Conservation (phyloP, 2,329 filamentous ascomycete species). For the Pseudopyricularia javanii region DNA sequence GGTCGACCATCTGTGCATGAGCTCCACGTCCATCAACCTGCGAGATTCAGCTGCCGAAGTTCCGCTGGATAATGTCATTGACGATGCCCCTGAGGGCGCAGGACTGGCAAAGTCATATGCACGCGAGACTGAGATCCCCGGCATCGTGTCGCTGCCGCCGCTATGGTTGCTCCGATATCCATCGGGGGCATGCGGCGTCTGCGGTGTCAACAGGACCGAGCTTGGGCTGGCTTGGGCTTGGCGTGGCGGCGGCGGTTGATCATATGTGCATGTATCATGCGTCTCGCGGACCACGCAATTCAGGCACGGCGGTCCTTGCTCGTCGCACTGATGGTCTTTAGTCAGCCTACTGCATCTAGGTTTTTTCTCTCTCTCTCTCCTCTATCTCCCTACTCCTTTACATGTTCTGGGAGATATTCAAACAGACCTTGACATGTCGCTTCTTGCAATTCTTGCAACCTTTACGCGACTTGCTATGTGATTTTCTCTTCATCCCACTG, state of each 20-base stretch:
- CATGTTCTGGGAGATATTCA: not conserved
- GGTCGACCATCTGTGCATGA: constrained; percentile 5
- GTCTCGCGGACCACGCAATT: constrained; percentile 16
- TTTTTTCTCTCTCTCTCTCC: not conserved
- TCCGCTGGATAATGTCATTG: not conserved
- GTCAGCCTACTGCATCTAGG: not conserved
- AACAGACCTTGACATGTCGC: constrained; percentile 18
- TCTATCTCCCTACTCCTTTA: not conserved
- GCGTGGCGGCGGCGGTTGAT: not conserved
- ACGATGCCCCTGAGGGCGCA: not conserved
- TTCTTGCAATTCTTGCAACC: constrained; percentile 20
- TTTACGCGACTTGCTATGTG: constrained; percentile 20
- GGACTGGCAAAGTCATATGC: not conserved
- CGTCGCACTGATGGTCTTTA: constrained; percentile 18
- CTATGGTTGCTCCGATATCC: not conserved
- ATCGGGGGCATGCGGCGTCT: not conserved
- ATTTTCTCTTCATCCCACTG: constrained; percentile 10
- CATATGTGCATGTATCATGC: not conserved
- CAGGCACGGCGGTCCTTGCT: constrained; percentile 20
- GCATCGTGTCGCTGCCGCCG: not conserved
- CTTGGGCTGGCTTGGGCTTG: not conserved
- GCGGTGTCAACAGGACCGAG: not conserved
- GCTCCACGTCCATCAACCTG: constrained; percentile 4
- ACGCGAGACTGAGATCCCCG: not conserved
- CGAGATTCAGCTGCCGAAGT: not conserved